Evolutionary conservation across 768 basidiomycete genomes (phyloP).

Genomic region (Leccinum disarticulatum): DNA sequence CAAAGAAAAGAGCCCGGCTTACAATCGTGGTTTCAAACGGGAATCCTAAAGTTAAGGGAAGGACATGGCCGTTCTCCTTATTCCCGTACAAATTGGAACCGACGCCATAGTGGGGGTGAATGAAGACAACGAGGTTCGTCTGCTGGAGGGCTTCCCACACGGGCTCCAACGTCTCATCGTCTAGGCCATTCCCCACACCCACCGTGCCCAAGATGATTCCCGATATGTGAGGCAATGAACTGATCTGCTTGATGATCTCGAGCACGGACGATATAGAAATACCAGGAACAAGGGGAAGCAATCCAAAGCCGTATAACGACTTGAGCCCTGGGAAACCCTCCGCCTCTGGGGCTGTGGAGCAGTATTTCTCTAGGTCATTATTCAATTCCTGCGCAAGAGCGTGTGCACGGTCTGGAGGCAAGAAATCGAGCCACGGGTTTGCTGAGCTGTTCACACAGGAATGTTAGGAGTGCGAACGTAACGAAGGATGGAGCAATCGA

Average conservation of each 20-base stretch:
- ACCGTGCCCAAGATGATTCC: conserved; percentile 80
- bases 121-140: conserved; percentile 71
- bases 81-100: conserved; percentile 73
- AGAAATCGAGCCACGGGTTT: conserved; percentile 92
- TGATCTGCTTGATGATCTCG: conserved; percentile 66
- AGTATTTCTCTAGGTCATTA: conserved; percentile 75
- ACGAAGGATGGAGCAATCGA: conserved; percentile 7
- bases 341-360: conserved; percentile 56
- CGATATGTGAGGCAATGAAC: conserved; percentile 61
- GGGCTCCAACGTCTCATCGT: conserved; percentile 71
- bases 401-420: conserved; percentile 65
- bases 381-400: conserved; percentile 71
- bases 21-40: conserved; percentile 90
- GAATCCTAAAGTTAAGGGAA: conserved; percentile 84
- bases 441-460: conserved; percentile 54
- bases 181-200: conserved; percentile 77
- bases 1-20: conserved; percentile 28
- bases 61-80: conserved; percentile 80
- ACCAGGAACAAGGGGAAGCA: conserved; percentile 77
- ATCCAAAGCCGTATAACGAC: conserved; percentile 80
- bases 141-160: conserved; percentile 47
- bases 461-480: conserved; percentile 17
- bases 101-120: conserved; percentile 87
- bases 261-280: conserved; percentile 56
- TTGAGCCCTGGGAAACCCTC: conserved; percentile 41